Base-by-base conservation (phyloP, 2,329 filamentous ascomycete genomes). In the Penicillium griseofulvum region DNA sequence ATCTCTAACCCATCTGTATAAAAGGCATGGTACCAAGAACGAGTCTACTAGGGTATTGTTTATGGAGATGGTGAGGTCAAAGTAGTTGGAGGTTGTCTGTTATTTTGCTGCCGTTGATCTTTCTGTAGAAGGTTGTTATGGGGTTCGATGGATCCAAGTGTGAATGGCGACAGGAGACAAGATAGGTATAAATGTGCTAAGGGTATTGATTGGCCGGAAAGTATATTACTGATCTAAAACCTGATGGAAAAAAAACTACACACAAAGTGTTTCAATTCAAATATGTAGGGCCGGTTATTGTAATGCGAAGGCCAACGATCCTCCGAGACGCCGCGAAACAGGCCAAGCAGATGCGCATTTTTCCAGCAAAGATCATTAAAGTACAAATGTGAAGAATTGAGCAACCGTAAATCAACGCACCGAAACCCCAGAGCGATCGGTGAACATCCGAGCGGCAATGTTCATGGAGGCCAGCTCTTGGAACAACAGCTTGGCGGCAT, bases 401-500 rank as follows among this genome's bases (percentile, higher is more conserved):
- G 36, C 43, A 50, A 19, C 38, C 41, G 39, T 47, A 49, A 34
- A 62, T 69, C 64, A 76, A 58, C 74, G 74, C 59, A 76, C 70
- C 49, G 73, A 75, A 58, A 76, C 73, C 17, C 74, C 73, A 34
- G 74, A 76, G 45, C 74, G 73, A 72, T 90, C 89, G 37, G 93
- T 97, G 74, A 96, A 99, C 91, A 99, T 93, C 73, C 94, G 87
- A 31, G 93, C 88, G 11, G 94, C 93, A 74, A 99, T 97, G 75
- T 97, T 97, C 94, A 99, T 99, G 47, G 91, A 88, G 71, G 92
- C 90, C 65, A 99, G 80, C 79, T 99, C 94, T 80, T 99, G 94
- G 87, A 99, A 99, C 48, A 99, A 85, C 47, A 99, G 82, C 80
- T 99, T 99, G 58, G 94, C 94, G 2, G 94, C 94, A 72, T 99